Base-by-base conservation (phyloP, 2,329 filamentous ascomycete species). In the Beauveria sp. region DNA sequence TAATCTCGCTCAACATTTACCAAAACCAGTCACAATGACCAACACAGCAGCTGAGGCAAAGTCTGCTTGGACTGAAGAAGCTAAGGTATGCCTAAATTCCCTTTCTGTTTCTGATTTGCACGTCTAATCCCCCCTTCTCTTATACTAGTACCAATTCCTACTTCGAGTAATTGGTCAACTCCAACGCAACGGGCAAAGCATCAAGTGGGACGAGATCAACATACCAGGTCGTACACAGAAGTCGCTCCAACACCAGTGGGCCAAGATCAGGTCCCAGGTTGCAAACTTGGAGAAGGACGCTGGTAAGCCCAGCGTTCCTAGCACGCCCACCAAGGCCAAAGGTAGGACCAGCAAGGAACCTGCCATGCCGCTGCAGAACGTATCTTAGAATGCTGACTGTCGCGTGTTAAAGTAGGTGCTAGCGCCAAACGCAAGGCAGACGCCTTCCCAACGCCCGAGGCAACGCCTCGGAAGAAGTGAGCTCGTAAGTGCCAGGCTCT, bases 231-330 rank as follows among this genome's bases (percentile, higher is more conserved):
- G 67, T 47, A 67, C 67, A 1, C 22, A 55, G n/a, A 68, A 67
- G 54, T 65, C 66, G n/a, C 10, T 68, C 3, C 51, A 62, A 41
- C 47, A 61, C 12, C 63, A 64, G 50, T 68, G 66, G 67, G 46
- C 61, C 20, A 62, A 64, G 30, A 64, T 68, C 20, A 20, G 47
- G 14, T 34, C 53, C 3, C 54, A 62, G 43, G 61, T 65, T 43
- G 61, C 62, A 6, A 71, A 73, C 5, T 65, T 73, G 52, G 70
- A 73, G 47, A 61, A 37, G 50, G 9, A 10, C 16, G n/a, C 12
- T 16, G 55, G n/a, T 28, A 52, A 26, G n/a, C 57, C 20, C 61
- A 59, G 20, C 12, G 55, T 30, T 30, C 51, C 51, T 4, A 59
- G 20, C 16, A 61, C 51, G 43, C 58, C 51, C 7, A 14, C 28